Percentiles rank a stretch among this genome's conserved stretches.
These are phyloP conservation scores for Diplotaxis tenuifolia DNA, from an alignment of 345 rosid genomes.

Conservation along the genomic window DNA sequence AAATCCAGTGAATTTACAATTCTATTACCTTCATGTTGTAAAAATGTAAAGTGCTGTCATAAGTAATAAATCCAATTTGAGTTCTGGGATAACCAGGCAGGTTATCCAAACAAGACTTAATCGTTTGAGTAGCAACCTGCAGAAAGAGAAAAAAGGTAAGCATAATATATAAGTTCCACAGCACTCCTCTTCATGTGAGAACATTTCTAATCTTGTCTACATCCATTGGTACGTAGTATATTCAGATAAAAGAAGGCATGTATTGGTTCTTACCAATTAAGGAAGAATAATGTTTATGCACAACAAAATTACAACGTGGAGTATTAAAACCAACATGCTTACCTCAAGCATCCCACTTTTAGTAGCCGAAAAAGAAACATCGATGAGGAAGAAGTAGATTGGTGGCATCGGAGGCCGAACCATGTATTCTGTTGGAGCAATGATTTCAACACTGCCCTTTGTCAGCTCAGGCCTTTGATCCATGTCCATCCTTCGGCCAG, in stretches of 20 bases:
- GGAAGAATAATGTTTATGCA: conserved; percentile 4
- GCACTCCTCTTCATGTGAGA: conserved; percentile 4
- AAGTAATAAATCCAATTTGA: conserved; percentile 97
- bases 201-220: not conserved
- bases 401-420: conserved; percentile 99
- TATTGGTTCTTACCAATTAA: not conserved
- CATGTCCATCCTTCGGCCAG: conserved; percentile 85
- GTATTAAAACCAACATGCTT: conserved; percentile 35
- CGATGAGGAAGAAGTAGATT: conserved; percentile 88
- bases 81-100: conserved; percentile 97
- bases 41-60: conserved; percentile 94
- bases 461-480: conserved; percentile 95
- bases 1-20: conserved; percentile 9
- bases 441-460: conserved; percentile 90
- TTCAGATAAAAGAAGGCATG: not conserved
- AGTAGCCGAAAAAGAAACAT: conserved; percentile 85
- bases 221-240: not conserved
- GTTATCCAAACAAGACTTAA: conserved; percentile 89
- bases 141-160: conserved; percentile 14
- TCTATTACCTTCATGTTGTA: conserved; percentile 92
- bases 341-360: conserved; percentile 99
- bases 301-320: conserved; percentile 11
- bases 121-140: conserved; percentile 93
- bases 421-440: conserved; percentile 99
- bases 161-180: not conserved